A percentile compares a stretch with the other conserved stretches of the same genome.
Evolutionary conservation across 768 basidiomycete species (phyloP).

Genomic region (Mycena metata): DNA sequence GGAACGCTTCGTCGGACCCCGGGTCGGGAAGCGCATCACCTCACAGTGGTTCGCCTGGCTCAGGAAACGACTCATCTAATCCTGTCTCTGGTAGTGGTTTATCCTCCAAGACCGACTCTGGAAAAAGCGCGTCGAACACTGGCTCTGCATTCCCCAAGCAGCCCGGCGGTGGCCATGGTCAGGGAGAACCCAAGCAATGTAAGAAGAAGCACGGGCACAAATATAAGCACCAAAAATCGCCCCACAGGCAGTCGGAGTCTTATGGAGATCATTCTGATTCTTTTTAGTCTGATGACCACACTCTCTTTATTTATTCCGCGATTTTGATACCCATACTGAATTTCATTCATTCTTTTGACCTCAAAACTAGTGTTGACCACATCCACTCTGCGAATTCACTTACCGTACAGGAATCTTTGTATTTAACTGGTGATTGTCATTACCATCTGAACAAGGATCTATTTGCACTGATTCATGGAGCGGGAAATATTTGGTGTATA

Average conservation of each 20-base stretch:
- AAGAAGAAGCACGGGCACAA: constrained; percentile 2
- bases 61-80: not conserved
- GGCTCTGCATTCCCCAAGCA: not conserved
- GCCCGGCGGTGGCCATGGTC: not conserved
- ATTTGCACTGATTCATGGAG: too few species aligned
- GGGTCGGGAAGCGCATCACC: constrained; percentile 1
- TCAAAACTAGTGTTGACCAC: not conserved
- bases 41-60: not conserved
- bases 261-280: not conserved
- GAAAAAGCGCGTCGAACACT: not conserved
- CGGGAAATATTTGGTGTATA: too few species aligned
- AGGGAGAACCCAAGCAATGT: constrained; percentile 6
- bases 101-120: not conserved
- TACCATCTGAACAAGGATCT: not conserved
- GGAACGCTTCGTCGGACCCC: constrained; percentile 1
- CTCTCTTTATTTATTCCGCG: constrained; percentile 3
- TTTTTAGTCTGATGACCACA: not conserved
- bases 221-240: constrained; percentile 3
- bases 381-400: constrained; percentile 6
- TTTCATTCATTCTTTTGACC: not conserved
- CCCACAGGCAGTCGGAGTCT: not conserved
- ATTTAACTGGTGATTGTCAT: not conserved
- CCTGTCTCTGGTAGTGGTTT: too few species aligned
- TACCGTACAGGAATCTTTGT: not conserved
- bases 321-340: not conserved